A percentile compares a stretch with the other conserved stretches of the same genome.
Conservation (phyloP, 1,284 basidiomycete genomes). For the Ustilago trichophora region DNA sequence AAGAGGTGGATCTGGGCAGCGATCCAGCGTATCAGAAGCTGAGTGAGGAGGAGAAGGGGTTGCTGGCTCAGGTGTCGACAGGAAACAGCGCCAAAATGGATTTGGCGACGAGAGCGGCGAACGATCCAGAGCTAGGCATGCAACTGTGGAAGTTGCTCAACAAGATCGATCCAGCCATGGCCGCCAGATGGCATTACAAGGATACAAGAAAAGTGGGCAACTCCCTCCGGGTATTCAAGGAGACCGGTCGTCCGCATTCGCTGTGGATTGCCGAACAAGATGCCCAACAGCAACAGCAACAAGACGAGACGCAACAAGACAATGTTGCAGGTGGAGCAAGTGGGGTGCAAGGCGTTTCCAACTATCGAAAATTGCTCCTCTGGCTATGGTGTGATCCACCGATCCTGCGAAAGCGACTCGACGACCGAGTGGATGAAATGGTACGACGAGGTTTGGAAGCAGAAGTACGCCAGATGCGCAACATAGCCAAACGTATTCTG, state of each 20-base stretch:
- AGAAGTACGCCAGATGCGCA: constrained; percentile 76
- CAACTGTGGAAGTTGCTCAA: constrained; percentile 76
- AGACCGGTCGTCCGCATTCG: constrained; percentile 76
- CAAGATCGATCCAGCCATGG: constrained; percentile 78
- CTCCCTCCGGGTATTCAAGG: constrained; percentile 80
- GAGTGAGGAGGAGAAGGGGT: neutral
- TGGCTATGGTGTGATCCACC: constrained; percentile 87
- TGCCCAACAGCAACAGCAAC: too few species aligned
- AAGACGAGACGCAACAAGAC: too few species aligned
- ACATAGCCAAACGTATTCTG: constrained; percentile 58
- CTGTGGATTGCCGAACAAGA: constrained; percentile 74
- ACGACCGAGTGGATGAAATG: constrained; percentile 88
- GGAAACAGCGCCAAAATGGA: constrained; percentile 7
- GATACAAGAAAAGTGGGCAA: constrained; percentile 90
- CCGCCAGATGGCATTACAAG: constrained; percentile 90
- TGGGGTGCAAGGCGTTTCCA: constrained; percentile 5
- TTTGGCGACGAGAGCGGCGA: neutral
- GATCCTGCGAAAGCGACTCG: constrained; percentile 75
- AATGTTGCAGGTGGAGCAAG: too few species aligned
- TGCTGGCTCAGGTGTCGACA: constrained; percentile 6
- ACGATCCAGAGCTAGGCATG: constrained; percentile 47
- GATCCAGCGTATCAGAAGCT: constrained; percentile 1
- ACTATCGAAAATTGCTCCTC: constrained; percentile 79
- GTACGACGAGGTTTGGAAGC: constrained; percentile 82
- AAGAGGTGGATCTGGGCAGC: neutral